Base-by-base conservation (phyloP, 2,329 filamentous ascomycete genomes). In the Aspergillus hiratsukae region DNA sequence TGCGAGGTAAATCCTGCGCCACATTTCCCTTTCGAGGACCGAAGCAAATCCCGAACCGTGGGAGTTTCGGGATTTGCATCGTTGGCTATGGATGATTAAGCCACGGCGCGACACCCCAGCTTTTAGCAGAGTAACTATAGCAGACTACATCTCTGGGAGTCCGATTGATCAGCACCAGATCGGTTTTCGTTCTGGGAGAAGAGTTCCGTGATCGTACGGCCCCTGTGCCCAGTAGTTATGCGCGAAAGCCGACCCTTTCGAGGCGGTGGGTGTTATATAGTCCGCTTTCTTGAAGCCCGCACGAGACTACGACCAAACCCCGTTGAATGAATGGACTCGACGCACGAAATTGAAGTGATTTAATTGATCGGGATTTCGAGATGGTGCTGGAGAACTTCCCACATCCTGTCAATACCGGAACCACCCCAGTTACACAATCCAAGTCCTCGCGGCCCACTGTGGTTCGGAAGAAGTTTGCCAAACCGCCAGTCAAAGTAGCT, bases 401-500 rank as follows among this genome's bases (percentile, higher is more conserved):
- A 29, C 54, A 54, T 23, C 43, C 54, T 27, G 49, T 54, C 54
- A 55, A 61, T 54, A 52, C 54, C 56, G 61, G 53, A 53, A 49
- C 53, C 49, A 54, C 57, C 48, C 48, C 61, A 54, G 63, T 61
- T 59, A 61, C 63, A 59, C 64, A 67, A 54, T 59, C 64, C 60
- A 63, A 62, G 55, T 54, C 61, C 55, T 59, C 60, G 31, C 65
- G 63, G 53, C 66, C 69, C 61, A 66, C 66, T 49, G 68, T 70
- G 59, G 62, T 69, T 59, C 71, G 73, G 61, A 76, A 73, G 69
- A 76, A 76, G 65, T 76, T 76, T 58, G 71, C 72, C 51, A 76
- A 76, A 68, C 75, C 75, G 23, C 75, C 75, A 43, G 75, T 77
- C 35, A 77, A 77, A 63, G 72, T 76, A 64, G 75, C 75, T 46